These are phyloP conservation scores for Pyrus communis DNA, from an alignment of 306 rosid genomes.

Conservation along the genomic window DNA sequence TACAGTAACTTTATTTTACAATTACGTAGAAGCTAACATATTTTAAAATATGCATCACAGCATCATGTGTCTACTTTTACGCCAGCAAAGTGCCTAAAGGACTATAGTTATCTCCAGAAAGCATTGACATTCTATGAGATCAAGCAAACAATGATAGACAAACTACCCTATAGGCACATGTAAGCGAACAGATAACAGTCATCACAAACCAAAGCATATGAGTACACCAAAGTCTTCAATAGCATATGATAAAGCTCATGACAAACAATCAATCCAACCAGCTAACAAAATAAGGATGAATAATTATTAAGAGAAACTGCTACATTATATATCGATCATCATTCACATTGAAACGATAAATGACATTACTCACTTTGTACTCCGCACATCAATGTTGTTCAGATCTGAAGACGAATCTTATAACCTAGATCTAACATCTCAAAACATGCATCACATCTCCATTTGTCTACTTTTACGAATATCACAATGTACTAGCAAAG, in stretches of 20 bases:
- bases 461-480: no score
- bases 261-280: background rate
- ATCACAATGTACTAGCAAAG: no score
- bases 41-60: background rate
- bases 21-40: background rate
- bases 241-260: background rate
- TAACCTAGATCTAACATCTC: no score
- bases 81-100: background rate
- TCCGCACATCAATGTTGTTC: no score
- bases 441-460: no score
- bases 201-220: background rate
- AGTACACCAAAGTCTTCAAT: background rate
- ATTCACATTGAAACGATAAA: no score
- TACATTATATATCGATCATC: no score
- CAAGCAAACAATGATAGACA: background rate
- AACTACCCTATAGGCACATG: background rate
- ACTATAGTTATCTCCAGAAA: background rate
- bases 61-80: background rate
- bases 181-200: background rate
- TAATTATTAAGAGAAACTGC: background rate
- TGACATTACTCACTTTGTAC: no score
- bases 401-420: no score
- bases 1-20: no score
- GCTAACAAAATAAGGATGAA: background rate
- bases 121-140: background rate